Base-by-base conservation (phyloP, 805 yeast species). In the Clavispora phyllophila region DNA sequence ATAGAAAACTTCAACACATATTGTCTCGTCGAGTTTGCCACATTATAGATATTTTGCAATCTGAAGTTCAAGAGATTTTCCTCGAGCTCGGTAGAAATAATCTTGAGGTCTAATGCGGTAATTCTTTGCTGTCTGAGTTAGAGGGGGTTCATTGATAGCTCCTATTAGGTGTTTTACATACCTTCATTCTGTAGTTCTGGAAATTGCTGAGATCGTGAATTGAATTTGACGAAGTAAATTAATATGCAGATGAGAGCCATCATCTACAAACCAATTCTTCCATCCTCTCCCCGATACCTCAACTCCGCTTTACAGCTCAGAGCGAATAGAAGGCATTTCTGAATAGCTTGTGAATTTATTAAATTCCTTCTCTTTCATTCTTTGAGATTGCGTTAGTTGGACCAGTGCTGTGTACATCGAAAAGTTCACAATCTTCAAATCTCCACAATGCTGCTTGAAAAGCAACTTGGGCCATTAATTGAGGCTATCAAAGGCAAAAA, bases 21-120 rank as follows among this genome's bases (percentile, higher is more conserved):
- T 42, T 87, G 89, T 41, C 90, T 76, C 9, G 74, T 70, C 4
- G 87, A 83, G 27, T 81, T 76, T 14, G 84, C 77, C 26, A 88
- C 73, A 57, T 88, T 89, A 63, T 91, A 90, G 42, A 91, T 82
- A 62, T 91, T 91, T 50, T 83, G 89, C 45, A 91, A 68, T 48
- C 97, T 67, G 57, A 81, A 82, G 40, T 82, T 81, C 46, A 76
- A 70, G 26, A 90, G 52, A 37, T 73, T 66, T 7, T 65, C 55
- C 40, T 72, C 73, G 35, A 90, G 72, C 61, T 91, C 98, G 17
- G 73, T 65, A 1, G 83, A 72, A 23, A 90, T 64, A 41, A 88
- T 68, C 58, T 81, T 83, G 36, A 91, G 72, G 62, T 91, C 98
- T 44, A 91, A 68, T 2, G 95, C 82, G 5, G 90, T 82, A 43